A percentile compares a stretch with the other conserved stretches of the same genome.
Evolutionary conservation across 2,329 filamentous ascomycete species (phyloP).

Genomic region (Penicillium sumatraense): DNA sequence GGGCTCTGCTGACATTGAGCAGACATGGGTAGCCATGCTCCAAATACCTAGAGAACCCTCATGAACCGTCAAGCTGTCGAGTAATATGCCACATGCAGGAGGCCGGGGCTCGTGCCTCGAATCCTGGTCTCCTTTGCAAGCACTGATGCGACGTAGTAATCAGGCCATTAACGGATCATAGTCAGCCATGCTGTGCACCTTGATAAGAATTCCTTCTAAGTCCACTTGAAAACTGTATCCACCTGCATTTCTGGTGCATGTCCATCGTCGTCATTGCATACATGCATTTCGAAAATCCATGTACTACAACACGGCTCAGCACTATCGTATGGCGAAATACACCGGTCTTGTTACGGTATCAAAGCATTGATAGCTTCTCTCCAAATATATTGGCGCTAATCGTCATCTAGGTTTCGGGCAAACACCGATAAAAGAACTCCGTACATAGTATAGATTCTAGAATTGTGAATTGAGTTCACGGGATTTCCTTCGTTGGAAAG

Average conservation of each 20-base stretch:
- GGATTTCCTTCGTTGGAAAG: background rate
- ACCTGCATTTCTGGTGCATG: background rate
- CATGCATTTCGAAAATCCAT: background rate
- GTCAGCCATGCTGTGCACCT: background rate
- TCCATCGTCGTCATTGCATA: background rate
- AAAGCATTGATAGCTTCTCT: background rate
- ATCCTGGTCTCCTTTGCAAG: slow-evolving; percentile 3
- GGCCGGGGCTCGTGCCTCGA: slow-evolving; percentile 6
- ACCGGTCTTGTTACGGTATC: background rate
- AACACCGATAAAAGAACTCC: too few relatives aligned
- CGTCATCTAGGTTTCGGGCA: slow-evolving; percentile 1
- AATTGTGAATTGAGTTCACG: slow-evolving; percentile 1
- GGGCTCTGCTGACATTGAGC: background rate
- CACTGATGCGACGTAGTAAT: slow-evolving; percentile 8
- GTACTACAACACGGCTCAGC: background rate
- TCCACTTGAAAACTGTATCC: background rate
- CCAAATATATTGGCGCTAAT: slow-evolving; percentile 1
- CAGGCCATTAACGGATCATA: background rate
- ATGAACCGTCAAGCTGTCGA: slow-evolving; percentile 2
- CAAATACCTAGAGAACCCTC: background rate
- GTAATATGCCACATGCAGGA: slow-evolving; percentile 10
- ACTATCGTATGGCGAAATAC: background rate
- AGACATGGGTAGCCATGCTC: background rate
- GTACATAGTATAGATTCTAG: background rate
- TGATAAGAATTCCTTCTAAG: background rate